phyloP scores from a whole-genome alignment of 805 yeast genomes.

The Sungouiella thailandica region DNA sequence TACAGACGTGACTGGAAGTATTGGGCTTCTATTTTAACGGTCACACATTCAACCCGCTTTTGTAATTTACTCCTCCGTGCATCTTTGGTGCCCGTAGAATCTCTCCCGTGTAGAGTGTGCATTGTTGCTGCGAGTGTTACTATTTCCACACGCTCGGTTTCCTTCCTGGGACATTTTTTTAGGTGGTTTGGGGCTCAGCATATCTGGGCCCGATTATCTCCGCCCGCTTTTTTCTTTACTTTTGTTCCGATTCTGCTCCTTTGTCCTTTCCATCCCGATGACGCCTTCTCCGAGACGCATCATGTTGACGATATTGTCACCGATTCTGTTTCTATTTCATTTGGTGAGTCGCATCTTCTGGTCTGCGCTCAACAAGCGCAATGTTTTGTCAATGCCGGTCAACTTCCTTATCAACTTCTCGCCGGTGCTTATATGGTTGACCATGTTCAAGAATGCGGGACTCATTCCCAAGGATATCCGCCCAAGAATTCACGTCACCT shows the following conservation, averaged over 20 bases:
- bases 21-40: too few species aligned
- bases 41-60: too few species aligned
- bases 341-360: constrained; percentile 14
- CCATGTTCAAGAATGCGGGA: constrained; percentile 56
- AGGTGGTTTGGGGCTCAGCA: too few species aligned
- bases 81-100: too few species aligned
- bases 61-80: too few species aligned
- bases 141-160: not conserved
- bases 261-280: not conserved
- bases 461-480: constrained; percentile 48
- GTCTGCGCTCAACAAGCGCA: constrained; percentile 34
- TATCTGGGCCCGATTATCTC: too few species aligned
- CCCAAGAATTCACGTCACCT: constrained; percentile 48
- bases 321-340: constrained; percentile 5
- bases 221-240: too few species aligned
- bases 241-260: not conserved
- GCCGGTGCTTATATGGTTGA: constrained; percentile 51
- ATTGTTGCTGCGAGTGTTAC: constrained; percentile 1
- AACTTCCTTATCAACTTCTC: constrained; percentile 48
- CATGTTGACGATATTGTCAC: not conserved
- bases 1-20: too few species aligned
- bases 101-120: too few species aligned
- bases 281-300: constrained; percentile 1
- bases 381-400: constrained; percentile 32
- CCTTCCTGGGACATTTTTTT: too few species aligned